Evolutionary conservation across 176 grass and related monocot species (phyloP).

Genomic region (Oryza brachyantha): DNA sequence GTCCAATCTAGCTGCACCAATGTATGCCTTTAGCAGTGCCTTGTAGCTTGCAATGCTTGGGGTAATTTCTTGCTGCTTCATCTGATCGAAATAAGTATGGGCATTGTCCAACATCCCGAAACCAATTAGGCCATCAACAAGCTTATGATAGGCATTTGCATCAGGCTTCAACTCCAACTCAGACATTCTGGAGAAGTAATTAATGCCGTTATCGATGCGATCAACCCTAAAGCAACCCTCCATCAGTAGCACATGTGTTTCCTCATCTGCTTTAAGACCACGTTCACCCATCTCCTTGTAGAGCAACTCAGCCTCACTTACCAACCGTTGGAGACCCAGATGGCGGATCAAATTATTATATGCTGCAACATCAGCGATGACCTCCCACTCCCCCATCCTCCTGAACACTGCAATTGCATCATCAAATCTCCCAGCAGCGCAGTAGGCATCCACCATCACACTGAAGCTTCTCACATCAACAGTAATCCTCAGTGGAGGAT

Average conservation of each 20-base stretch:
- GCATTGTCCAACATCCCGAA: conserved; percentile 52
- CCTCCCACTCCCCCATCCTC: conserved; percentile 64
- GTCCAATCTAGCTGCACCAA: conserved; percentile 40
- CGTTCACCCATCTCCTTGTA: conserved; percentile 53
- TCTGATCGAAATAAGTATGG: conserved; percentile 59
- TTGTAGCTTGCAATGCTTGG: conserved; percentile 60
- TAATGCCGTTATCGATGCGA: conserved; percentile 49
- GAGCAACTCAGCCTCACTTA: conserved; percentile 47
- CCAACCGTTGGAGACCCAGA: conserved; percentile 39
- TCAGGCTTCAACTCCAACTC: conserved; percentile 66
- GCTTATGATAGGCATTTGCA: conserved; percentile 51
- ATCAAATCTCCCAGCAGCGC: conserved; percentile 49
- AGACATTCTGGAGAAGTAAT: conserved; percentile 67
- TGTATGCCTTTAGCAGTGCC: conserved; percentile 52
- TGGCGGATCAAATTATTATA: conserved; percentile 85
- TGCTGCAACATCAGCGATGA: conserved; percentile 43
- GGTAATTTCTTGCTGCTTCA: conserved; percentile 51
- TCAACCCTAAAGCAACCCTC: conserved; percentile 57
- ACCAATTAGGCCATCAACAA: conserved; percentile 42
- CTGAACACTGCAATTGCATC: conserved; percentile 56
- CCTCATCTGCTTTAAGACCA: conserved; percentile 39
- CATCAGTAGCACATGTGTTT: conserved; percentile 62
- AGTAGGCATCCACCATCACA: conserved; percentile 77
- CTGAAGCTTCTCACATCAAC: conserved; percentile 68
- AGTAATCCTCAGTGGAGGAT: conserved; percentile 49